Evolutionary conservation across 2,329 filamentous ascomycete genomes (phyloP).

Genomic region (Arthrobotrys musiformis): DNA sequence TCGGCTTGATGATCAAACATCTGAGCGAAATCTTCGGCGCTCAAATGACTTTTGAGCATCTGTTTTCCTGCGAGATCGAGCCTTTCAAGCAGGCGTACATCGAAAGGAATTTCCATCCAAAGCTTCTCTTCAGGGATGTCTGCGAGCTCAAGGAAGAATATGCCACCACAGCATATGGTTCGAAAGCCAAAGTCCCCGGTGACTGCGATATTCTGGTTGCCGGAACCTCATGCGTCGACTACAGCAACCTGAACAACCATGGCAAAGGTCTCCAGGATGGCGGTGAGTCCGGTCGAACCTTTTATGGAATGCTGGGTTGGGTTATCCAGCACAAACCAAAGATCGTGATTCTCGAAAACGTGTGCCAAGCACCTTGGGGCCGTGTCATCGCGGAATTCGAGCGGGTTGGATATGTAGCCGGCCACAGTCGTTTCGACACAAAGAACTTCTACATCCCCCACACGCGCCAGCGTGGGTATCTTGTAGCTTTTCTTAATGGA

Average conservation of each 20-base stretch:
- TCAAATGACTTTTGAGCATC: conserved; percentile 67
- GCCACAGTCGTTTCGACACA: conserved; percentile 69
- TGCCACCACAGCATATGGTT: conserved; percentile 75
- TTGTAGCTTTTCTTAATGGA: conserved; percentile 66
- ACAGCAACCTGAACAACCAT: conserved; percentile 73
- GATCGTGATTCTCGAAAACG: conserved; percentile 79
- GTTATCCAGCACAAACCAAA: conserved; percentile 69
- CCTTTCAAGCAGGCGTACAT: conserved; percentile 74
- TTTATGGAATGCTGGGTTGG: conserved; percentile 72
- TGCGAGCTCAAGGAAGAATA: conserved; percentile 66
- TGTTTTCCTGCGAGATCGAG: conserved; percentile 74
- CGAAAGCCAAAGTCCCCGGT: conserved; percentile 68
- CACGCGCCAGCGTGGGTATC: conserved; percentile 71
- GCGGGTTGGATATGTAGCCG: conserved; percentile 69
- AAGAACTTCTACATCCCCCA: conserved; percentile 81
- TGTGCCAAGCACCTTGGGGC: conserved; percentile 71
- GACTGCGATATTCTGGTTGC: conserved; percentile 74
- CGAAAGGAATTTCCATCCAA: conserved; percentile 69
- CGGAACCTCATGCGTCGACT: conserved; percentile 81
- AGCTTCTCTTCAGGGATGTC: conserved; percentile 71
- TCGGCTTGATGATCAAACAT: conserved; percentile 69
- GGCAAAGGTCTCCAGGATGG: conserved; percentile 67
- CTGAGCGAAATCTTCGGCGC: conserved; percentile 61
- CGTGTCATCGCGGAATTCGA: conserved; percentile 65
- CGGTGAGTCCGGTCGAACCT: conserved; percentile 75